Base-by-base conservation (phyloP, 768 basidiomycete genomes). In the Lenzites betulinus region DNA sequence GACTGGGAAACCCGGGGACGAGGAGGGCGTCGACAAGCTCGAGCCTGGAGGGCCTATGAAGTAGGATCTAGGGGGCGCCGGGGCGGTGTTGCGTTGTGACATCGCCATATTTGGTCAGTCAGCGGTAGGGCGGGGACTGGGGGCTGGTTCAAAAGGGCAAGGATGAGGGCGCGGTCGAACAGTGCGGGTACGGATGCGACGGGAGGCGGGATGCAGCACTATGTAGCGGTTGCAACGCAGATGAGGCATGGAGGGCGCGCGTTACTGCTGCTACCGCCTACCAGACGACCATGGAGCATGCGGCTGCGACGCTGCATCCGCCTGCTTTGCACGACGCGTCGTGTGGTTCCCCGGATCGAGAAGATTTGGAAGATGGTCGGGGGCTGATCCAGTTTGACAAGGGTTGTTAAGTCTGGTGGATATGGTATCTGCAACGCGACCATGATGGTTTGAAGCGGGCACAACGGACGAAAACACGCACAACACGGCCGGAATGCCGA, bases 191-290 rank as follows among this genome's bases (percentile, higher is more conserved):
- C 49, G 54, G 25, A 25, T 16, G 22, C 23, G 47, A 25, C 9
- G 33, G 15, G 46, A 36, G 50, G 11, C 30, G 11, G 30, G 36
- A 50, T 39, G 50, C 33, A 42, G 48, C 48, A 9, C 48, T 54
- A 41, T 33, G 51, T 52, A 48, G 62, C 23, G 44, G 53, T 11
- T 23, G 53, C 57, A 63, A 63, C 58, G 62, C 62, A 47, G 51
- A 3, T 59, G 47, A 54, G 57, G 57, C 62, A 59, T 59, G 57
- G 52, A 25, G 13, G 38, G 33, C 18, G 60, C 60, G 39, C 50
- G 60, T 44, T 23, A 22, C 51, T 38, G 51, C 51, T 2, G 28
- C 35, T 26, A 38, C 36, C 48, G 41, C 38, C 41, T 30, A 50
- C 52, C 41, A 58, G 35, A 48, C 56, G 50, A 47, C 30, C 30